phyloP scores from a whole-genome alignment of 2,329 filamentous ascomycete genomes.

The Lecanosticta acicola region DNA sequence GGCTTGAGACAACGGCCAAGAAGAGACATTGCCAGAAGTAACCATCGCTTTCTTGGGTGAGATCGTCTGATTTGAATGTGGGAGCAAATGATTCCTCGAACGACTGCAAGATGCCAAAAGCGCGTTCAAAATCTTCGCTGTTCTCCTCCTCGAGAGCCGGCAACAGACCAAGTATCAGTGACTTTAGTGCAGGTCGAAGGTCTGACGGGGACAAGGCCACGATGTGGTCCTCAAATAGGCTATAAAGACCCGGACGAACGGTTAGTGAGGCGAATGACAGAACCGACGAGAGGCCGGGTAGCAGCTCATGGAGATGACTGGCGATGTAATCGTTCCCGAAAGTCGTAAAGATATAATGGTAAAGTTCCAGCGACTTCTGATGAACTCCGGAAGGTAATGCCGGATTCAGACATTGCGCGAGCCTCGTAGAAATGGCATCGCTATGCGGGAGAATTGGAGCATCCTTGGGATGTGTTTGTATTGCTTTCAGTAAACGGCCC shows the following conservation, averaged over 20 bases:
- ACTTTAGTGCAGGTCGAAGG: constrained; percentile 82
- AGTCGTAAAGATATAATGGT: constrained; percentile 78
- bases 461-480: constrained; percentile 76
- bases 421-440: constrained; percentile 74
- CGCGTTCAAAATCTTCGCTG: constrained; percentile 92
- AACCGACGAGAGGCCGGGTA: constrained; percentile 82
- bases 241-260: constrained; percentile 78
- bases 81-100: constrained; percentile 63
- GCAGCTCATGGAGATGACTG: constrained; percentile 75
- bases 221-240: constrained; percentile 75
- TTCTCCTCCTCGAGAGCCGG: constrained; percentile 94
- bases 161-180: constrained; percentile 79
- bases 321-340: constrained; percentile 64
- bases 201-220: constrained; percentile 63
- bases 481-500: constrained; percentile 81
- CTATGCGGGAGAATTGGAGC: constrained; percentile 74
- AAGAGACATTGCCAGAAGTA: constrained; percentile 99
- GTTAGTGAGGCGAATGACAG: constrained; percentile 92
- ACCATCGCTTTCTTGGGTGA: constrained; percentile 51
- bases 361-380: constrained; percentile 94
- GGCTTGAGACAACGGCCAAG: constrained; percentile 82
- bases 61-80: constrained; percentile 53
- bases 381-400: constrained; percentile 91
- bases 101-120: constrained; percentile 68
- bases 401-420: constrained; percentile 93